Base-by-base conservation (phyloP, 2,329 filamentous ascomycete genomes). In the Beauveria brongniartii region DNA sequence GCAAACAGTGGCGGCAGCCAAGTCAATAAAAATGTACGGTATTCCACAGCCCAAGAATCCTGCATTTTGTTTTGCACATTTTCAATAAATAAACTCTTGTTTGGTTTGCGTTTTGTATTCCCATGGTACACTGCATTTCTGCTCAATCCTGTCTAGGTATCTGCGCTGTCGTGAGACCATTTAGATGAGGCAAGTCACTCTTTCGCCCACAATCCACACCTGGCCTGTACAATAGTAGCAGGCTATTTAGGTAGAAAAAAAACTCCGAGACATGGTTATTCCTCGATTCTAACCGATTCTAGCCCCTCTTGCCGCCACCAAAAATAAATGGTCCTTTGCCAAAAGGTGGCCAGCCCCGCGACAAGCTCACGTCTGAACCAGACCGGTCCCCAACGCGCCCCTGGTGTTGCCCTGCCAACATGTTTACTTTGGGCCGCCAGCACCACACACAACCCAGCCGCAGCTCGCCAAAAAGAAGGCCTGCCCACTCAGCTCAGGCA, bases 381-480 rank as follows among this genome's bases (percentile, higher is more conserved):
- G 20, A 34, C 16, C 54, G 8, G 41, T n/a, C 44, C 20, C 30
- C 43, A 26, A 16, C 8, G 37, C 37, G 20, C 46, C 46, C 34
- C 6, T 22, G n/a, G 55, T 55, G 73, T 74, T 74, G 73, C 72
- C 67, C 55, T 48, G 72, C 66, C 73, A 74, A 74, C 73, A 64
- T 64, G 64, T 70, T 69, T 67, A 69, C 70, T 66, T 65, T 65
- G 61, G 51, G 62, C 64, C 65, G 61, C 63, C 64, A 63, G 64
- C 63, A 63, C 55, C 53, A 57, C 52, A 47, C 47, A 62, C 60
- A 30, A 58, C 63, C 53, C 55, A 52, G 47, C 59, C 47, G 26
- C 52, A 12, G 26, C 55, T 46, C 59, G 44, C 53, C 43, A 40
- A 10, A 61, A 34, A 37, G 28, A 54, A 28, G 55, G 51, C 40